Base-by-base conservation (phyloP, 2,329 filamentous ascomycete species). In the Calonectria honghensis region DNA sequence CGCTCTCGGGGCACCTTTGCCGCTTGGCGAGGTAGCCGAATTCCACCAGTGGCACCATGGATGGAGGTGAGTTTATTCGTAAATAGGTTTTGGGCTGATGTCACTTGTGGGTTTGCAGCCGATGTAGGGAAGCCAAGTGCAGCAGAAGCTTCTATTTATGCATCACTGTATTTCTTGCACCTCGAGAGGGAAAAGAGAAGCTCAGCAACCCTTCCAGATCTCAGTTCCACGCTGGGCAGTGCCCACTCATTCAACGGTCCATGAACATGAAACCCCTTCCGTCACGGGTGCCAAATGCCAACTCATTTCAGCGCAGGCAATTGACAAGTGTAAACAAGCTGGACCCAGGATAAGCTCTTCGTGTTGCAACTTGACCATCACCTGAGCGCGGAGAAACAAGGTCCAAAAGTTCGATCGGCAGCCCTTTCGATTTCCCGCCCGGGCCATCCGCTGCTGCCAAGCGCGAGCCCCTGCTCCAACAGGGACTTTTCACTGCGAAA, bases 391-490 rank as follows among this genome's bases (percentile, higher is more conserved):
- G 35, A 63, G 35, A 14, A 41, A 29, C 14, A 27, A 29, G 35
- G 24, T 24, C 24, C 37, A 63, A 63, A 41, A n/a, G 35, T 63
- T 63, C 24, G 57, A 63, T 63, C 57, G 57, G 35, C 57, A 29
- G 35, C n/a, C 14, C 37, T 41, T 63, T 39, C 35, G 57, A 57
- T 63, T 63, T 63, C 37, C 57, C 37, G 57, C 13, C 32, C 57
- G 35, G 57, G 57, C 24, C 13, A 61, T 41, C 57, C 24, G 57
- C 57, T 7, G 13, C 37, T 41, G 35, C 57, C 57, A 41, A 63
- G 57, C 35, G 57, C 57, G 35, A 20, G 20, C 16, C 35, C 35
- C 35, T 24, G 57, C 57, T 29, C 35, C 16, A 41, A 31, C 35
- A 39, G 18, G 57, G 24, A 63, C 35, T 35, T 41, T 63, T 63